Evolutionary conservation across 2,329 filamentous ascomycete genomes (phyloP).

Genomic region (Apiospora marii): DNA sequence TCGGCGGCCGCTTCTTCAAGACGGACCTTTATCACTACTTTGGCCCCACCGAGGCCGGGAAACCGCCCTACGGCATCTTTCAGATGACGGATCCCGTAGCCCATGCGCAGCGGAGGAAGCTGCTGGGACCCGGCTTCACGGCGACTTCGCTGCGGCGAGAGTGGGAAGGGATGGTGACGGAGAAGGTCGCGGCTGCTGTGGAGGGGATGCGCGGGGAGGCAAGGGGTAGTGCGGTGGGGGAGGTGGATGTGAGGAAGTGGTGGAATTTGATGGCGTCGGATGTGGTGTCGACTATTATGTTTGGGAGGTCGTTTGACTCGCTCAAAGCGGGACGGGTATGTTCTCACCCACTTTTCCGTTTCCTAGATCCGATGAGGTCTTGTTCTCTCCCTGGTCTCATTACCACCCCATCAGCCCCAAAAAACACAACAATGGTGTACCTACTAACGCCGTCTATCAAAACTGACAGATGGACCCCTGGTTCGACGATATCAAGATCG

Average conservation of each 20-base stretch:
- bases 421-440: not conserved
- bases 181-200: slow-evolving; percentile 5
- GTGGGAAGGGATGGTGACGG: slow-evolving; percentile 45
- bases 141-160: slow-evolving; percentile 51
- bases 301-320: slow-evolving; percentile 62
- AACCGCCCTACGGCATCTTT: slow-evolving; percentile 44
- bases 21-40: slow-evolving; percentile 33
- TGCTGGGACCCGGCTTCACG: slow-evolving; percentile 50
- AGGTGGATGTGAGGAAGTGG: slow-evolving; percentile 60
- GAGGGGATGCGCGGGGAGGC: slow-evolving; percentile 11
- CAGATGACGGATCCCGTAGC: slow-evolving; percentile 46
- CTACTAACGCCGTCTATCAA: not conserved
- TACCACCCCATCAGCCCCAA: too few species aligned
- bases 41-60: not conserved
- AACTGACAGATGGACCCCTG: not conserved
- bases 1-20: slow-evolving; percentile 39
- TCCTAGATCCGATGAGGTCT: too few species aligned
- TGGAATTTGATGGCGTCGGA: slow-evolving; percentile 62
- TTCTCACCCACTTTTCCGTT: too few species aligned
- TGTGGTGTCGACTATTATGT: slow-evolving; percentile 59
- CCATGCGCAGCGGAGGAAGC: slow-evolving; percentile 48
- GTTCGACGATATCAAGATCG: not conserved
- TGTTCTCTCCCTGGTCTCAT: too few species aligned
- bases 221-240: slow-evolving; percentile 35
- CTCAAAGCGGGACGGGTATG: slow-evolving; percentile 46